Evolutionary conservation across 2,329 filamentous ascomycete species (phyloP), one percentile per base, ranked within the genome.

Genomic region (Colletotrichum abscissum): DNA sequence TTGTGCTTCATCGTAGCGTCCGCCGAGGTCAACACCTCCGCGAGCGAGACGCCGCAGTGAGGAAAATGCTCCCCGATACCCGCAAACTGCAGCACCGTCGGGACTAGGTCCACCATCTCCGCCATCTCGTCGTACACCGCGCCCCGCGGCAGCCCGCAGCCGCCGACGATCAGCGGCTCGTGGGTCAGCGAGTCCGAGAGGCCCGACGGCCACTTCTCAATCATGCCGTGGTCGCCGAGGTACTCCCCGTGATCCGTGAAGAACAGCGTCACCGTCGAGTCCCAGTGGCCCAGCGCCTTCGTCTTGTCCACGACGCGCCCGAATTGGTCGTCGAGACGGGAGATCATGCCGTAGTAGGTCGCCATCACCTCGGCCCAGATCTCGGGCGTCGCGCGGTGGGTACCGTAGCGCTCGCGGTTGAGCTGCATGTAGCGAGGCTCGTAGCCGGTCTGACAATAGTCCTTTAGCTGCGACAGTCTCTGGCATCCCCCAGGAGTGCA

Each of bases 191-290:
- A 79, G 38, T 86, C 83, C 0, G 82, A 85, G 0, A 86, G 75
- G 3, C 82, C 85, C 0, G 83, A 85, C 0, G 84, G 85, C 85
- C 86, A 87, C 69, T 87, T 87, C 76, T 88, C 85, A 26, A 88
- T 84, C 14, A 87, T 76, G 0, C 85, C 85, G 65, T 86, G 80
- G 64, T 87, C 85, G 14, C 85, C 85, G 0, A 88, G 81, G 63
- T 84, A 88, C 65, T 87, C 84, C 4, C 85, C 85, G 69, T 85
- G 85, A 57, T 85, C 84, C 0, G 84, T 85, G 67, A 84, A 86
- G 74, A 86, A 85, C 78, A 86, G 80, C 0, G 84, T 85, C 0
- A 86, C 79, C 0, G 84, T 85, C 8, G 80, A 76, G 4, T 83
- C 77, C 81, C 82, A 85, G 0, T 84, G 74, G 0, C 76, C 79